Percentiles rank a stretch among this genome's conserved stretches.
Evolutionary conservation across 2,329 filamentous ascomycete species (phyloP).

Genomic region (Helotiales sp.): DNA sequence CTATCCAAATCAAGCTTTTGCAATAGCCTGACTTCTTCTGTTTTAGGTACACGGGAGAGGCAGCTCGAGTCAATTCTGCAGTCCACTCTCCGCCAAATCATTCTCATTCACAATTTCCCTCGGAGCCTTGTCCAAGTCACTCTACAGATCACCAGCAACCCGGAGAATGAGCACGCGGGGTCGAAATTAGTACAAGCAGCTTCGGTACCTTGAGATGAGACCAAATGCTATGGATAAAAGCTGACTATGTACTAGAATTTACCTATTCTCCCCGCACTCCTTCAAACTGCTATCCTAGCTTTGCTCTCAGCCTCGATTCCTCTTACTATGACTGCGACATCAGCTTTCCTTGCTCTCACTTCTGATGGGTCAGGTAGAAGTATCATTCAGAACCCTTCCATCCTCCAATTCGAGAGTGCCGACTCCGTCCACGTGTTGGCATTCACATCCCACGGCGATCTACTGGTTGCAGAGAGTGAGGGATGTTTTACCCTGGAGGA

Average conservation of each 20-base stretch:
- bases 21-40: conserved; percentile 4
- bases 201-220: conserved; percentile 46
- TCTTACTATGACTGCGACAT: conserved; percentile 69
- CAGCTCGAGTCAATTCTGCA: conserved; percentile 80
- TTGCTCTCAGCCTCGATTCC: conserved; percentile 83
- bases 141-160: conserved; percentile 71
- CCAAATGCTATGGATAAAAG: conserved; percentile 7
- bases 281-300: conserved; percentile 77
- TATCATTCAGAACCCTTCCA: conserved; percentile 60
- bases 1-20: conserved; percentile 3
- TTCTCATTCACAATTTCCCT: conserved; percentile 74
- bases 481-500: conserved; percentile 73
- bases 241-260: conserved; percentile 58
- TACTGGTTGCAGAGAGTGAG: conserved; percentile 79
- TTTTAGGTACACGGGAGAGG: conserved; percentile 66
- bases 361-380: conserved; percentile 40
- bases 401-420: conserved; percentile 60
- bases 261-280: conserved; percentile 74
- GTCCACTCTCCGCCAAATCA: conserved; percentile 69
- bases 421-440: conserved; percentile 79
- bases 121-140: conserved; percentile 78
- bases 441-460: conserved; percentile 71
- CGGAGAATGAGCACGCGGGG: conserved; percentile 65
- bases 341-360: conserved; percentile 62
- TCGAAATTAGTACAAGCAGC: conserved; percentile 60